Evolutionary conservation across 139 green algal species (phyloP).

Genomic region (Asterochloris sp.): DNA sequence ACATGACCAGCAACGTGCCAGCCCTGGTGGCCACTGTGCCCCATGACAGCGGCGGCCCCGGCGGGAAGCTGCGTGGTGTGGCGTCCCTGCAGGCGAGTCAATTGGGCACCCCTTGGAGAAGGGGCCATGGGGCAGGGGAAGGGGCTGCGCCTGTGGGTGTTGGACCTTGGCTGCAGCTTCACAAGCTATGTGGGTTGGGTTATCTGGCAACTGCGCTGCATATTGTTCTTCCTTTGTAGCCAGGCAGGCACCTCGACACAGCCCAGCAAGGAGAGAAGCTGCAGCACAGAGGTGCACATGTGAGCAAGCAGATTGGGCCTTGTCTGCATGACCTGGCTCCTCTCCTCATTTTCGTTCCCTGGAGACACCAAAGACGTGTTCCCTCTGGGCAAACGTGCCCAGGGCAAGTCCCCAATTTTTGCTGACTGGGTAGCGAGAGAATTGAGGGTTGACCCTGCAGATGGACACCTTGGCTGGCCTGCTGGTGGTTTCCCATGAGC

Average conservation of each 20-base stretch:
- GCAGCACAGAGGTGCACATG: background rate
- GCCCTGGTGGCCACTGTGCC: conserved; percentile 36
- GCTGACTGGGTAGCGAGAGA: too few relatives aligned
- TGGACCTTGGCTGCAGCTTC: background rate
- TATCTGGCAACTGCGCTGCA: background rate
- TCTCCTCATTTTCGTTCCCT: too few relatives aligned
- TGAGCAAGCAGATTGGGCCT: background rate
- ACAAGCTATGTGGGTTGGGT: background rate
- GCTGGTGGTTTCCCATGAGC: conserved; percentile 36
- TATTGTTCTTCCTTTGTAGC: background rate
- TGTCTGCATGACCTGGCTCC: too few relatives aligned
- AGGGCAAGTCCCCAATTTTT: too few relatives aligned
- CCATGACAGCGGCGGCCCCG: conserved; percentile 16
- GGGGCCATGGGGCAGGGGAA: background rate
- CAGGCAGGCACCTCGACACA: background rate
- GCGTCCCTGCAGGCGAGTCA: conserved; percentile 25
- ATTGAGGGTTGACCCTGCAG: conserved; percentile 1
- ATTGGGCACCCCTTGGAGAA: background rate
- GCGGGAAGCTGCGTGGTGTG: conserved; percentile 32
- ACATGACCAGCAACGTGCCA: conserved; percentile 33
- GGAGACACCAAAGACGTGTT: too few relatives aligned
- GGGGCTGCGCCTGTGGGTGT: background rate
- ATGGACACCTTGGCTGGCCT: conserved; percentile 36
- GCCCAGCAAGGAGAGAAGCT: background rate
- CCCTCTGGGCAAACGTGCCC: too few relatives aligned